Evolutionary conservation across 1,284 basidiomycete genomes (phyloP).

Genomic region (Puccinia novopanici): DNA sequence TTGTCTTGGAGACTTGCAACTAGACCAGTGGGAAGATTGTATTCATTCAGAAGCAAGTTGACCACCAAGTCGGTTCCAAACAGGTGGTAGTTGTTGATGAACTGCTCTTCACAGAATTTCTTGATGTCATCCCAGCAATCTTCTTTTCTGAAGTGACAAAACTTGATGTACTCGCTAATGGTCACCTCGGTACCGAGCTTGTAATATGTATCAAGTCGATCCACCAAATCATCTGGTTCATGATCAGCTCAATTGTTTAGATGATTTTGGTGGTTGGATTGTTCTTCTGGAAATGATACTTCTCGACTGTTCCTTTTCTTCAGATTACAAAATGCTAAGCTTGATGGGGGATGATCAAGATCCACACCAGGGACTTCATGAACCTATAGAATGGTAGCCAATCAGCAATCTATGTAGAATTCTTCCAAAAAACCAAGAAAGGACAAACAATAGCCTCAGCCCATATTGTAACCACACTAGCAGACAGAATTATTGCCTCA

Average conservation of each 20-base stretch:
- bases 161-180: background rate
- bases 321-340: background rate
- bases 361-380: background rate
- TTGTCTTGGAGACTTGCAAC: background rate
- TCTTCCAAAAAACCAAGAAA: background rate
- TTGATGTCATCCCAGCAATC: background rate
- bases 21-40: background rate
- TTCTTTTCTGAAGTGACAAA: background rate
- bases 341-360: conserved; percentile 1
- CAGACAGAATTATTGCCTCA: background rate
- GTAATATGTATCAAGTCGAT: background rate
- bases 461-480: background rate
- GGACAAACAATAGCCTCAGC: background rate
- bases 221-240: too few species aligned
- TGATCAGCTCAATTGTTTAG: background rate
- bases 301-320: background rate
- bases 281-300: background rate
- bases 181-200: background rate
- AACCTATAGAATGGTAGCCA: background rate
- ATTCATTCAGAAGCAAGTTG: background rate
- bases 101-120: background rate
- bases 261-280: background rate
- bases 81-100: conserved; percentile 1
- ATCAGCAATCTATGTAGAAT: too few species aligned
- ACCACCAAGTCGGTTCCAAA: background rate